Evolutionary conservation across 441 rosid species (phyloP).

Genomic region (Euphorbia celastroides): DNA sequence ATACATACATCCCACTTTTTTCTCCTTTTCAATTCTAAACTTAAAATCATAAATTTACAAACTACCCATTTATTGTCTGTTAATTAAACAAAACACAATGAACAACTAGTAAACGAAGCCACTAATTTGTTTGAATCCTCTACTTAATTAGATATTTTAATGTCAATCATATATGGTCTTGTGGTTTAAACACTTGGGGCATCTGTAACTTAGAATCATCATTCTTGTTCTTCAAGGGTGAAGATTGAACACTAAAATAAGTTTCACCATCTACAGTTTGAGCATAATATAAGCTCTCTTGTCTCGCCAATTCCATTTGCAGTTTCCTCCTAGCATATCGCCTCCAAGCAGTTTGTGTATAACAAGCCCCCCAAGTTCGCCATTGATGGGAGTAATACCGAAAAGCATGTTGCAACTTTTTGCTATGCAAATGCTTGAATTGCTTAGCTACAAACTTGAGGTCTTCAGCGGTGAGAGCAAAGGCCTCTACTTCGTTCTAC

Average conservation of each 20-base stretch:
- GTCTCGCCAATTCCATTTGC: slow-evolving; percentile 61
- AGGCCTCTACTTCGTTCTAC: slow-evolving; percentile 64
- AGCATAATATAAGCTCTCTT: slow-evolving; percentile 35
- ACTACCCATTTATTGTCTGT: no score
- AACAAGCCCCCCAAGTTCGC: slow-evolving; percentile 85
- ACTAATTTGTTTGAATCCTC: no score
- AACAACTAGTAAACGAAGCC: no score
- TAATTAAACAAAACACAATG: no score
- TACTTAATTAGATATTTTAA: no score
- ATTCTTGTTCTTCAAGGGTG: background rate
- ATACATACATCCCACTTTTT: background rate
- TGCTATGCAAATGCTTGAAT: slow-evolving; percentile 74
- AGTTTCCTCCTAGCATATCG: slow-evolving; percentile 45
- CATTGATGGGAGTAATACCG: slow-evolving; percentile 91
- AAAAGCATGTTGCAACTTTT: slow-evolving; percentile 81
- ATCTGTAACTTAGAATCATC: slow-evolving; percentile 53
- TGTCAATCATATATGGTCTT: slow-evolving; percentile 28
- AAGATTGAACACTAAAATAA: background rate
- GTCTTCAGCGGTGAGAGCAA: slow-evolving; percentile 71
- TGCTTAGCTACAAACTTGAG: slow-evolving; percentile 76
- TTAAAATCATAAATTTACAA: no score
- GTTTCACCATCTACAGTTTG: slow-evolving; percentile 14
- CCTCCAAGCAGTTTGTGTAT: slow-evolving; percentile 70
- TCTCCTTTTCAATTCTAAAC: no score
- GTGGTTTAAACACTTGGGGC: slow-evolving; percentile 83